Base-by-base conservation (phyloP, 2,329 filamentous ascomycete genomes). In the Penicillium sp. region DNA sequence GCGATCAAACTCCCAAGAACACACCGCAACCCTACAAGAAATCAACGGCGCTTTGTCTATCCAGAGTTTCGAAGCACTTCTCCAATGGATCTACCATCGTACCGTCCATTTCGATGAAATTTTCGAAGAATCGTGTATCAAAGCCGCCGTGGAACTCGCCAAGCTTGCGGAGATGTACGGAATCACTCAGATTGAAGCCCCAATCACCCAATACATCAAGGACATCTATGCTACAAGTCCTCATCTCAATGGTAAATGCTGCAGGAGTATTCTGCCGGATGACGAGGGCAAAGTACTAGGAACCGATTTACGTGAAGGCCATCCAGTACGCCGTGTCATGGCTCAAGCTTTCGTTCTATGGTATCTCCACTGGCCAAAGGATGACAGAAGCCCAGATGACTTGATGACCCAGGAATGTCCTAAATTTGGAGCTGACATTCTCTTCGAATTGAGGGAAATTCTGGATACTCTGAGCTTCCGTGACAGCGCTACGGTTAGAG, bases 21-120 rank as follows among this genome's bases (percentile, higher is more conserved):
- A 53, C 45, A 55, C 47, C n/a, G 59, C 41, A 6, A 47, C 9
- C 4, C 47, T 67, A 10, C 39, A 61, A 49, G 59, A 64, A 23
- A 51, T 57, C 13, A 31, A 59, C 0, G 58, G 44, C 1, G 41
- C 55, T 12, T 13, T 65, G 2, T 62, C 58, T 1, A 42, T 39
- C 15, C 55, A 33, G 9, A 58, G 60, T 15, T 25, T 66, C 25
- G 42, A 63, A 35, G 43, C 59, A 6, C 44, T 66, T 1, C 10
- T 61, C 12, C 60, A 62, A 47, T 66, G 61, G 60, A 29, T 66
- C 17, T 63, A 67, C 33, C 21, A 27, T 2, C 36, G 55, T 15
- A 21, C 13, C 6, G 8, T 63, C 25, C 44, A 36, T 0, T 58
- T 66, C 6, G 53, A 41, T 51, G 1, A 21, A 54, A 29, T 29